Evolutionary conservation across 257 asterid genomes (phyloP), one percentile per base, ranked within the genome.

Genomic region (Solanum neorickii): DNA sequence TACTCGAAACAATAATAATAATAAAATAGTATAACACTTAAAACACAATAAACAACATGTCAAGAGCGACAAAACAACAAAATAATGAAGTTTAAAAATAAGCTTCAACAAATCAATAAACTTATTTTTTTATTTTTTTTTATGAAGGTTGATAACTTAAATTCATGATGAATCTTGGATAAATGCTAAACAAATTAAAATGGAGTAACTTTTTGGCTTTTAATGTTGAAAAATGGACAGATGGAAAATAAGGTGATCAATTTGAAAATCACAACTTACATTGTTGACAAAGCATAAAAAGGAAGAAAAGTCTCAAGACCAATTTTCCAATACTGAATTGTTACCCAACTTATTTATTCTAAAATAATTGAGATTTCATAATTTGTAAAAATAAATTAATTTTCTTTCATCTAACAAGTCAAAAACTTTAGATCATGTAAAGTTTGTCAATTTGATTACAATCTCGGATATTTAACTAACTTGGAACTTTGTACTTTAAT

Each of bases 231-330:
- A 46, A 46, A 47, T 16, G 66, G 68, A 18, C 69, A 80, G 6
- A 27, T 80, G 85, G 27, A 16, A 46, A 27, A 47, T 80, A 29
- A 29, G 85, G 44, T 27, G 68, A 47, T 47, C 41, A 47, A 47
- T 47, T 16, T 15, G 39, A 47, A 80, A 49, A 80, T 18, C 14
- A 10, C 18, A 18, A 47, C 18, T 80, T 47, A 46, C 27, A 47
- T 39, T n/a, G 2, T 76, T 25, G 65, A 46, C 84, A 31, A 46
- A 1, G 49, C 18, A 70, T 31, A 46, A 47, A 29, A 14, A 65
- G 27, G 85, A 47, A 29, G 85, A 80, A 80, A 80, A 80, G 68
- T 80, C 69, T 20, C 10, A 3, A 47, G 68, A 49, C 85, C 69
- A 49, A 6, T 14, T 44, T 77, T 42, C 83, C 39, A 77, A 18